These are phyloP conservation scores for Fusarium robinianum DNA, from an alignment of 2,329 filamentous ascomycete genomes.

Conservation along the genomic window DNA sequence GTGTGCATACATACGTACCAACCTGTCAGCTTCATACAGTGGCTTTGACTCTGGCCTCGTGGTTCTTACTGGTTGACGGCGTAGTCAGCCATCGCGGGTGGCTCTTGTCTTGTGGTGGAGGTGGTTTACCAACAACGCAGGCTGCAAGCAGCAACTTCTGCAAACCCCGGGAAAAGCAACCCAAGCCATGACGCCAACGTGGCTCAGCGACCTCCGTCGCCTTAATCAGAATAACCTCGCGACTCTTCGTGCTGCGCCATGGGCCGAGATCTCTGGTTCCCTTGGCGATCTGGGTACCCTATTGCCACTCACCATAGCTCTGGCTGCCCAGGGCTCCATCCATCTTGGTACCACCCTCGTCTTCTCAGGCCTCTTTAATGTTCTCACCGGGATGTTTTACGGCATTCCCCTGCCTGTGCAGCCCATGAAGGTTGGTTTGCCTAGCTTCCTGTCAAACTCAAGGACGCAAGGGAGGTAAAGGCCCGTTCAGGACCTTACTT, in stretches of 20 bases:
- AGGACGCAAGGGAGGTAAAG: too few relatives aligned
- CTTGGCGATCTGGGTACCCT: constrained; percentile 88
- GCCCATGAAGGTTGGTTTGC: constrained; percentile 67
- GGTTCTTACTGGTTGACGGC: too few relatives aligned
- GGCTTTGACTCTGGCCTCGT: too few relatives aligned
- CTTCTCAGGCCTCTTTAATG: constrained; percentile 86
- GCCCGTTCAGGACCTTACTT: too few relatives aligned
- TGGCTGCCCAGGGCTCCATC: constrained; percentile 77
- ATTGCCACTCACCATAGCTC: constrained; percentile 84
- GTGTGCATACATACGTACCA: too few relatives aligned
- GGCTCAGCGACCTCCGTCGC: constrained; percentile 38
- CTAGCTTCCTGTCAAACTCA: neutral
- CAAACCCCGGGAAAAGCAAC: too few relatives aligned
- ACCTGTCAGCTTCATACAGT: too few relatives aligned
- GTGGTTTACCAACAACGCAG: too few relatives aligned
- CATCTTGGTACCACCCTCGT: constrained; percentile 82
- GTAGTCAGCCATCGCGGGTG: too few relatives aligned
- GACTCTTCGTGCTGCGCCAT: constrained; percentile 52
- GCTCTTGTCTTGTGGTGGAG: too few relatives aligned
- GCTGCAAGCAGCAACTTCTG: neutral
- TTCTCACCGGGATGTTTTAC: constrained; percentile 79
- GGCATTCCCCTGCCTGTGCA: constrained; percentile 91
- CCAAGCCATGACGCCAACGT: constrained; percentile 32
- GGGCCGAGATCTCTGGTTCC: constrained; percentile 83
- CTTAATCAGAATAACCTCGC: constrained; percentile 53